Evolutionary conservation across 1,284 basidiomycete species (phyloP).

Genomic region (Ustanciosporium gigantosporum): DNA sequence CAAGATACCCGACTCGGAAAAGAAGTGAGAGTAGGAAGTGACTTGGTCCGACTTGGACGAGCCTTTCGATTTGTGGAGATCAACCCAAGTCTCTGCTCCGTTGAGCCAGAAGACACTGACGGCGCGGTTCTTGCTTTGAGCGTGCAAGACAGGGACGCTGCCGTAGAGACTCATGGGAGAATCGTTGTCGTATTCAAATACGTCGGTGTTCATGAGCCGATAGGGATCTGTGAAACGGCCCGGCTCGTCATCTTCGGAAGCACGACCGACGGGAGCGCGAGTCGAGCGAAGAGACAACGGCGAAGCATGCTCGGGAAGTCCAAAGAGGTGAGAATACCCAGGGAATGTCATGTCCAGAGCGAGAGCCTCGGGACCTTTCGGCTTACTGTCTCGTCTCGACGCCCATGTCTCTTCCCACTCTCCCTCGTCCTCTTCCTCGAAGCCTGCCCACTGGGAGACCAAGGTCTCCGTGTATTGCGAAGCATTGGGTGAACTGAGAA

Average conservation of each 20-base stretch:
- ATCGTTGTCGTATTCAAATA: constrained; percentile 93
- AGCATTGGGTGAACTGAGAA: constrained; percentile 21
- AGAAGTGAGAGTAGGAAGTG: constrained; percentile 75
- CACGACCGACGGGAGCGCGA: constrained; percentile 28
- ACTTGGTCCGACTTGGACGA: constrained; percentile 6
- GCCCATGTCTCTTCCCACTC: constrained; percentile 85
- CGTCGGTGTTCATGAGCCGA: constrained; percentile 92
- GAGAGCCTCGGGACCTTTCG: constrained; percentile 95
- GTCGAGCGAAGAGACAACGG: constrained; percentile 75
- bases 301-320: constrained; percentile 95
- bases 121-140: constrained; percentile 73
- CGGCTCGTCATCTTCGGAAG: constrained; percentile 37
- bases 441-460: constrained; percentile 51
- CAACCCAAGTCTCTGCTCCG: constrained; percentile 93
- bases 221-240: constrained; percentile 74
- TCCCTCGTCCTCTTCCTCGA: constrained; percentile 68
- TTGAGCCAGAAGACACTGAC: constrained; percentile 90
- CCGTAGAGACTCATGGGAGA: constrained; percentile 79
- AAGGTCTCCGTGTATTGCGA: constrained; percentile 16
- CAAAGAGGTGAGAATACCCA: constrained; percentile 83
- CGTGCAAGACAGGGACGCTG: constrained; percentile 84
- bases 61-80: constrained; percentile 67
- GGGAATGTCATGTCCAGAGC: constrained; percentile 93
- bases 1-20: constrained; percentile 93
- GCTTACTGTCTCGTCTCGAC: constrained; percentile 87